Percentiles rank a stretch among this genome's conserved stretches.
phyloP scores from a whole-genome alignment of 345 rosid genomes.

The Brassica juncea region DNA sequence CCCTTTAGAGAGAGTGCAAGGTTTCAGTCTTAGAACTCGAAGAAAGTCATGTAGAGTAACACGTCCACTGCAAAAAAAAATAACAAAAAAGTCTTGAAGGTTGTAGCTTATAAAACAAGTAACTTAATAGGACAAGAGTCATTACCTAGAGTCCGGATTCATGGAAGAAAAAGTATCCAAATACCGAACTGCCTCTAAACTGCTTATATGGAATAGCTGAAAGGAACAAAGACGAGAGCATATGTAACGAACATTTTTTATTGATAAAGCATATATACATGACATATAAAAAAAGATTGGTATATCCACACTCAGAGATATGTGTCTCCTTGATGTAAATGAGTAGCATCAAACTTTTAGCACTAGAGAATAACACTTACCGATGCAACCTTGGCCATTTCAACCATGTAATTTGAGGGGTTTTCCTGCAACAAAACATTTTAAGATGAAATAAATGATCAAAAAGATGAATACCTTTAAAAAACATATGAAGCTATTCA shows the following conservation, averaged over 20 bases:
- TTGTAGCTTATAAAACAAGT: neutral
- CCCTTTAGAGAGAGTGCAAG: conserved; percentile 67
- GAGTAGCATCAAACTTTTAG: conserved; percentile 26
- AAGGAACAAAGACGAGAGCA: conserved; percentile 28
- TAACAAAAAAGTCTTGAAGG: neutral
- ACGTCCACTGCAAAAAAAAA: conserved; percentile 62
- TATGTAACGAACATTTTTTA: neutral
- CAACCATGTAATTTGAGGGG: conserved; percentile 83
- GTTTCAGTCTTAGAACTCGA: conserved; percentile 58
- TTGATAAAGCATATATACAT: neutral
- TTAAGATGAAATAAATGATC: neutral
- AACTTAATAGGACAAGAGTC: conserved; percentile 20
- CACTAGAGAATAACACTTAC: conserved; percentile 49
- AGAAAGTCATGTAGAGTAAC: conserved; percentile 61
- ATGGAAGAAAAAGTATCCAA: conserved; percentile 78
- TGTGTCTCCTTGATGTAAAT: neutral
- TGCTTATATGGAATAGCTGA: conserved; percentile 76
- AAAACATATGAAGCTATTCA: neutral
- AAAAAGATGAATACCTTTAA: conserved; percentile 12
- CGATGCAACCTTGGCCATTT: conserved; percentile 86
- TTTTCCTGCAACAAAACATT: conserved; percentile 60
- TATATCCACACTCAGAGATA: conserved; percentile 14
- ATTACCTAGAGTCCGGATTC: conserved; percentile 85
- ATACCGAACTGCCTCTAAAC: conserved; percentile 73
- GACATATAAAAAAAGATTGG: neutral